These are phyloP conservation scores for Penicillium hesseltinei DNA, from an alignment of 2,329 filamentous ascomycete genomes.

Conservation along the genomic window DNA sequence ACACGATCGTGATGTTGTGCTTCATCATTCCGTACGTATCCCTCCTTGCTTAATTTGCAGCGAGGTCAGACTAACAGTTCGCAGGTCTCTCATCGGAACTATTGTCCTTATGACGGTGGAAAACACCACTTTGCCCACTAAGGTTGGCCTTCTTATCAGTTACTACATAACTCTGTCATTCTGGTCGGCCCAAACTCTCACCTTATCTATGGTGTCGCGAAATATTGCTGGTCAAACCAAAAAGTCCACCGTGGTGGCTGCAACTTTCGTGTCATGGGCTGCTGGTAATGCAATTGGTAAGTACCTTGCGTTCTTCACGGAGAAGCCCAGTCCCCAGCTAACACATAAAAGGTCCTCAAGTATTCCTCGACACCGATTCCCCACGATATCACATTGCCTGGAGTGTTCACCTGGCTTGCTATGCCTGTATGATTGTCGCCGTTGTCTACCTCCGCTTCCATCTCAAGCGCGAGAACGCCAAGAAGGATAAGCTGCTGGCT, in stretches of 20 bases:
- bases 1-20: slow-evolving; percentile 62
- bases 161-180: slow-evolving; percentile 78
- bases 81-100: slow-evolving; percentile 66
- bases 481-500: slow-evolving; percentile 51
- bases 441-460: slow-evolving; percentile 3
- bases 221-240: slow-evolving; percentile 74
- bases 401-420: slow-evolving; percentile 67
- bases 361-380: slow-evolving; percentile 60
- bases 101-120: slow-evolving; percentile 69
- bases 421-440: slow-evolving; percentile 55
- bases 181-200: slow-evolving; percentile 69
- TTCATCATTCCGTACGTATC: slow-evolving; percentile 63
- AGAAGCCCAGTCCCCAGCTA: not conserved
- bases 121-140: slow-evolving; percentile 52
- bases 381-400: slow-evolving; percentile 70
- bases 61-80: not conserved
- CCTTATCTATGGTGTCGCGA: slow-evolving; percentile 65
- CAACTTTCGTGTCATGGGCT: slow-evolving; percentile 70
- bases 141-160: slow-evolving; percentile 66
- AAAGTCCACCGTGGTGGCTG: slow-evolving; percentile 65
- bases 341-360: slow-evolving; percentile 52
- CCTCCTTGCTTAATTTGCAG: not conserved
- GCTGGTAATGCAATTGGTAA: slow-evolving; percentile 65
- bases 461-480: slow-evolving; percentile 52
- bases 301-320: slow-evolving; percentile 6